These are phyloP conservation scores for Tubosaeta brunneosetosa DNA, from an alignment of 768 basidiomycete species.

Conservation along the genomic window DNA sequence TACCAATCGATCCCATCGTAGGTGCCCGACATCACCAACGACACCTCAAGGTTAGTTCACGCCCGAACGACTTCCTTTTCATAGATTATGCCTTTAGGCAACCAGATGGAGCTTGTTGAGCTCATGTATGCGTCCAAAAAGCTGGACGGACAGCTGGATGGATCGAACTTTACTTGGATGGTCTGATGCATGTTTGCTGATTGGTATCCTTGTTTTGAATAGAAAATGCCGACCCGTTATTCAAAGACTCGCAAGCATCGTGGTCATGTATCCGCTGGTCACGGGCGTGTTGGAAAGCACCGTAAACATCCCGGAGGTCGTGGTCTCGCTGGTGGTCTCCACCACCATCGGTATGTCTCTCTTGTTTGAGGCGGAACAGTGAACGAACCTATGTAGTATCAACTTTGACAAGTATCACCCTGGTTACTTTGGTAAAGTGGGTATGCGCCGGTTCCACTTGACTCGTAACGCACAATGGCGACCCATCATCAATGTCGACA, in stretches of 20 bases:
- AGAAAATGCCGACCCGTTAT: constrained; percentile 92
- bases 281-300: constrained; percentile 99
- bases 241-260: constrained; percentile 98
- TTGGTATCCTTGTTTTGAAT: constrained; percentile 10
- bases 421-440: constrained; percentile 99
- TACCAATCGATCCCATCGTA: constrained; percentile 4
- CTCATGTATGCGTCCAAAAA: constrained; percentile 13
- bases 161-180: constrained; percentile 34
- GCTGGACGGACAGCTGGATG: constrained; percentile 50
- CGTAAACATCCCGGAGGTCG: constrained; percentile 99
- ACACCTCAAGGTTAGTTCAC: constrained; percentile 66
- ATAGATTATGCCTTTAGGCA: constrained; percentile 11
- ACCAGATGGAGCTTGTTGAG: constrained; percentile 11
- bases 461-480: constrained; percentile 89
- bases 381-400: constrained; percentile 46
- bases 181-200: constrained; percentile 18
- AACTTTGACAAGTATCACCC: constrained; percentile 99
- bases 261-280: constrained; percentile 98
- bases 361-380: background rate
- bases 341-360: constrained; percentile 88
- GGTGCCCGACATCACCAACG: constrained; percentile 42
- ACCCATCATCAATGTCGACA: constrained; percentile 98
- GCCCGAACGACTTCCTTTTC: constrained; percentile 18
- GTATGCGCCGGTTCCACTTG: constrained; percentile 99
- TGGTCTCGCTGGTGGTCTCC: constrained; percentile 99